Evolutionary conservation across 192 early-diverging fungal genomes (phyloP).

Genomic region (Backusella sp.): DNA sequence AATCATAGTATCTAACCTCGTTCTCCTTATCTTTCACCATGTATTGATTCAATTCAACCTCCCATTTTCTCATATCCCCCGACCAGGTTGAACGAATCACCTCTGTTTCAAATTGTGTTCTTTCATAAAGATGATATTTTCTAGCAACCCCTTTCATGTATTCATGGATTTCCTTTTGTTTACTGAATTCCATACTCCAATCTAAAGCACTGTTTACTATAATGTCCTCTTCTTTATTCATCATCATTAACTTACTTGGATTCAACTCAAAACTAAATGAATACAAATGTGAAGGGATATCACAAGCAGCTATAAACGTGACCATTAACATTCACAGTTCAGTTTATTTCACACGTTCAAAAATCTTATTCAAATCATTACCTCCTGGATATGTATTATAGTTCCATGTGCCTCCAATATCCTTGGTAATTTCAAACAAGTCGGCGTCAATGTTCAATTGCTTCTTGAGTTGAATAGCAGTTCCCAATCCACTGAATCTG

Average conservation of each 20-base stretch:
- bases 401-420: constrained; percentile 55
- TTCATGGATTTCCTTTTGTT: constrained; percentile 39
- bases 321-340: background rate
- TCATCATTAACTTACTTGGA: constrained; percentile 17
- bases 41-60: constrained; percentile 12
- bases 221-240: background rate
- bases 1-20: constrained; percentile 18
- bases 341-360: background rate
- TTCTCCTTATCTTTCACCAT: background rate
- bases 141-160: constrained; percentile 36
- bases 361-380: background rate
- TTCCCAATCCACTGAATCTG: constrained; percentile 48
- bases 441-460: constrained; percentile 38
- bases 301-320: constrained; percentile 29
- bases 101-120: constrained; percentile 38
- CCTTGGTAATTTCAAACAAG: constrained; percentile 45
- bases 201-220: constrained; percentile 10
- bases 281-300: constrained; percentile 42
- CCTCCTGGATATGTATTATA: constrained; percentile 42
- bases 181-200: constrained; percentile 34
- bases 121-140: constrained; percentile 36
- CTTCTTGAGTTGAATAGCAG: constrained; percentile 49
- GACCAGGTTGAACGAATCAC: constrained; percentile 35
- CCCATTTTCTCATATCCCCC: constrained; percentile 37
- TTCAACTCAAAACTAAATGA: constrained; percentile 40